Evolutionary conservation across 768 basidiomycete genomes (phyloP).

Genomic region (Erythrobasidium yunnanense): DNA sequence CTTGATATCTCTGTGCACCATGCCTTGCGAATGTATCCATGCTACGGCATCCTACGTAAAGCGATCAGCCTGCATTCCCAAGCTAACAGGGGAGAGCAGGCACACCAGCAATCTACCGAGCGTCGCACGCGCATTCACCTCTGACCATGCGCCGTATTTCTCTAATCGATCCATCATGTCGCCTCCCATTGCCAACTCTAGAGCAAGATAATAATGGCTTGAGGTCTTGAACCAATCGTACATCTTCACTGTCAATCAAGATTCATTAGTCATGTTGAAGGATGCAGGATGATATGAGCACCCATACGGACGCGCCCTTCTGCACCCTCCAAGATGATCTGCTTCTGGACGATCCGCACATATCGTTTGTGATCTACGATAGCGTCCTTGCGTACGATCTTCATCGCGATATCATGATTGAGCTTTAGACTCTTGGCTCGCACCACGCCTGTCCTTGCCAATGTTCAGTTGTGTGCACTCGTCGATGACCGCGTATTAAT

Average conservation of each 20-base stretch:
- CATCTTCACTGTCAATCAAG: background rate
- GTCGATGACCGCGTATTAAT: too few relatives aligned
- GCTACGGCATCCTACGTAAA: background rate
- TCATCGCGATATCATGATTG: background rate
- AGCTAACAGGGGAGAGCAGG: background rate
- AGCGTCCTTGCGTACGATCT: conserved; percentile 3
- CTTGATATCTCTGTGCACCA: conserved; percentile 14
- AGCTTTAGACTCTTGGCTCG: background rate
- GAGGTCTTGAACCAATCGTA: conserved; percentile 13
- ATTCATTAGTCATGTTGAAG: background rate
- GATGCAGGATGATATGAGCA: background rate
- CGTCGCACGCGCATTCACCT: background rate
- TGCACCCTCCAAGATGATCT: background rate
- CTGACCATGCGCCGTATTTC: background rate
- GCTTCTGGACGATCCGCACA: background rate
- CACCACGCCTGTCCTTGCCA: too few relatives aligned
- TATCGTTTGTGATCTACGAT: background rate
- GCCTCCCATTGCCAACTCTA: conserved; percentile 7
- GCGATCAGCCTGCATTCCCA: background rate
- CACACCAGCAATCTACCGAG: background rate
- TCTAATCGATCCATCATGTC: conserved; percentile 6
- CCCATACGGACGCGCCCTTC: too few relatives aligned
- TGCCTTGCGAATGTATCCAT: background rate
- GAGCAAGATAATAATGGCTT: conserved; percentile 1
- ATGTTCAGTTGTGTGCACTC: too few relatives aligned